These are phyloP conservation scores for Trypanosoma brucei DNA, from an alignment of 208 protist genomes.

Conservation along the genomic window DNA sequence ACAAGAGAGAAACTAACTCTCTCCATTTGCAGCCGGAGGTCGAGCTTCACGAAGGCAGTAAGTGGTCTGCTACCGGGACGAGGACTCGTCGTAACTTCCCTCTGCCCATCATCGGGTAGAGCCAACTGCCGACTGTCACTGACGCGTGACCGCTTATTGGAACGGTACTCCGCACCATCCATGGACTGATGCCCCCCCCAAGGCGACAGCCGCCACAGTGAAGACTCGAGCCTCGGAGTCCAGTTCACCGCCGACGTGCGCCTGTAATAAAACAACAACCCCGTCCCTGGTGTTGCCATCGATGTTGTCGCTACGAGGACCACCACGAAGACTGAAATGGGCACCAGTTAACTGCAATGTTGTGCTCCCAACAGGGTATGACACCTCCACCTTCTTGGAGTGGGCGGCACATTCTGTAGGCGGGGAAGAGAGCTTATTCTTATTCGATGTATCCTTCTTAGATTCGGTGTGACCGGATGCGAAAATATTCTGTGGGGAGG, in stretches of 20 bases:
- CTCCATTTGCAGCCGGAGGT: slow-evolving; percentile 49
- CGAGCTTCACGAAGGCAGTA: slow-evolving; percentile 32
- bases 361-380: slow-evolving; percentile 39
- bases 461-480: too few species aligned
- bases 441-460: not conserved
- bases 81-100: too few species aligned
- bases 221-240: slow-evolving; percentile 31
- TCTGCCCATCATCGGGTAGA: too few species aligned
- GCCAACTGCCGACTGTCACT: too few species aligned
- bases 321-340: slow-evolving; percentile 28
- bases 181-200: not conserved
- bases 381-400: slow-evolving; percentile 17
- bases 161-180: not conserved
- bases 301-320: not conserved
- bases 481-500: not conserved
- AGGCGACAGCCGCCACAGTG: slow-evolving; percentile 15
- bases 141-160: too few species aligned
- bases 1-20: slow-evolving; percentile 46
- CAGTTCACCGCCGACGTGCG: slow-evolving; percentile 34
- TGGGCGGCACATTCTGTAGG: not conserved
- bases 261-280: slow-evolving; percentile 13
- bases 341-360: slow-evolving; percentile 58
- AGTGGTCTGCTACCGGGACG: not conserved
- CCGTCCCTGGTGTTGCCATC: not conserved
- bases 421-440: not conserved